Base-by-base conservation (phyloP, 176 grass and related monocot genomes). In the Elymus sibiricus region DNA sequence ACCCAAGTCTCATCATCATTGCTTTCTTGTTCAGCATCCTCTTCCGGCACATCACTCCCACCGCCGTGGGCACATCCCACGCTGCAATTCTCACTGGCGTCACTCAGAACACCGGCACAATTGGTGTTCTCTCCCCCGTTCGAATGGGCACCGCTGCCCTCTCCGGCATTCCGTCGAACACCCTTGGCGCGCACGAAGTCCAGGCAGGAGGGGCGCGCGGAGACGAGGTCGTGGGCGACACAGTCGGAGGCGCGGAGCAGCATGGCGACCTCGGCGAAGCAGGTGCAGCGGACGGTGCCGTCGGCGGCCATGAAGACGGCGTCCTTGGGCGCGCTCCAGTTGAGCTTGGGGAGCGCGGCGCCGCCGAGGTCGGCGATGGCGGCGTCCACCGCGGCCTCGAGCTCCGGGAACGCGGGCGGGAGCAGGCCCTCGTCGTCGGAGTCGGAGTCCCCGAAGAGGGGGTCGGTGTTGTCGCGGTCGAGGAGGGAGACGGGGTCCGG, bases 261-360 rank as follows among this genome's bases (percentile, higher is more conserved):
- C 68, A 98, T 58, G 21, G 89, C 91, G 3, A 98, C 92, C 77
- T 98, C 95, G 16, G 93, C 85, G 49, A 95, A 95, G 80, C 86
- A 94, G 40, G 70, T 77, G 78, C 93, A 94, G 42, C 87, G 88
- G 39, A 87, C 49, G 35, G 93, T 85, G 56, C 86, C 88, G 7
- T 95, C 85, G 2, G 93, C 85, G n/a, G 95, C 65, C 83, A 95
- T 95, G 90, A 94, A 98, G 56, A 88, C 82, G 74, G 95, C 93
- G 44, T 98, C 93, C 61, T 93, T 98, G 59, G 95, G 95, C 19
- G 92, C 74, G 63, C 95, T 98, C 95, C 93, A 98, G 76, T 98
- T 98, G 60, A 98, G 68, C 87, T 95, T 95, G 69, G 95, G 93
- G 39, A 93, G 82, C 3, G 89, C 93, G 4, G 90, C 86, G 43